A percentile compares a stretch with the other conserved stretches of the same genome.
Conservation (phyloP, 306 rosid species). For the Lotus japonicus region DNA sequence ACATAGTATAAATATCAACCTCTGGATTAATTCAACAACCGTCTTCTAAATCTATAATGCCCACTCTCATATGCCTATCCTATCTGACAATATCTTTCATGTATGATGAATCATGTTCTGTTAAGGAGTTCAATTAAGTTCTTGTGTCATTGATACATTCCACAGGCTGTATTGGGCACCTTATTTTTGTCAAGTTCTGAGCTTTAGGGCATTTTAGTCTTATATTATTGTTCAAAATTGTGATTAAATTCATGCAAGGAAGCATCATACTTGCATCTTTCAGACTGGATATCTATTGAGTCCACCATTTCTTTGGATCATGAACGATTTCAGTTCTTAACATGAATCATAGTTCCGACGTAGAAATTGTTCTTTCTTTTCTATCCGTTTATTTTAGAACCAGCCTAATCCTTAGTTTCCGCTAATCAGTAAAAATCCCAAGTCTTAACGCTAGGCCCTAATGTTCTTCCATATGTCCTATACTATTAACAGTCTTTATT, state of each 20-base stretch:
- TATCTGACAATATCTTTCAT: background rate
- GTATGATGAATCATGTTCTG: slow-evolving; percentile 5
- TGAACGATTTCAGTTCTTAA: background rate
- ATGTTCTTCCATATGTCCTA: background rate
- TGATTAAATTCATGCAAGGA: background rate
- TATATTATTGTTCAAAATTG: background rate
- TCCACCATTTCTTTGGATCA: slow-evolving; percentile 1
- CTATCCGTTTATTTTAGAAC: background rate
- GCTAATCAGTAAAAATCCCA: background rate
- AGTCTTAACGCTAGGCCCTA: background rate
- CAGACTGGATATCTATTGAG: slow-evolving; percentile 1
- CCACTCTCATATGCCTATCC: slow-evolving; percentile 4
- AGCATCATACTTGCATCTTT: background rate
- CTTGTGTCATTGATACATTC: background rate
- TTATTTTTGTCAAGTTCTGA: background rate
- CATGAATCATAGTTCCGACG: background rate
- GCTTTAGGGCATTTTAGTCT: background rate
- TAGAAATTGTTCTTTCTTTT: background rate
- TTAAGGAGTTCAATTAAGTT: background rate
- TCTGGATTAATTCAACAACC: background rate
- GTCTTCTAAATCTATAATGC: background rate
- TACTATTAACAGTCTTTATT: background rate
- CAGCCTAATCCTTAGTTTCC: background rate
- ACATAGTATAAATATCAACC: background rate
- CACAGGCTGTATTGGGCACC: background rate